These are phyloP conservation scores for Diplosphaera chodatii DNA, from an alignment of 139 green algal species.

Conservation along the genomic window DNA sequence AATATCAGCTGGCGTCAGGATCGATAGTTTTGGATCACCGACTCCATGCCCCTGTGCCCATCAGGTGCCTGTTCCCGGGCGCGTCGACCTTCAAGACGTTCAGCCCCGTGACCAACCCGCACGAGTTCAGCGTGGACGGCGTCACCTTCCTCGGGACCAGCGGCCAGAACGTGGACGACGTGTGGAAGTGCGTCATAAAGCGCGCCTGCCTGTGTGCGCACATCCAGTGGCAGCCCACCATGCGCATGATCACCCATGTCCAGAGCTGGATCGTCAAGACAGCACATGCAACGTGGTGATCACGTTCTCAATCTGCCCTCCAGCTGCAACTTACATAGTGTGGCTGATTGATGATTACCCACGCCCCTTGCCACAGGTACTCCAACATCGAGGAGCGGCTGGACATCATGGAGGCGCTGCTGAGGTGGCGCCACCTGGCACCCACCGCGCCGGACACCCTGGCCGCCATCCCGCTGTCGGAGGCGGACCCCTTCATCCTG, in stretches of 20 bases:
- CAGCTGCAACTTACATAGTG: too few relatives aligned
- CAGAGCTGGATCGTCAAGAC: too few relatives aligned
- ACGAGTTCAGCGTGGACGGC: slow-evolving; percentile 74
- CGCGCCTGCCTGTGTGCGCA: too few relatives aligned
- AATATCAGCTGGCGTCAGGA: too few relatives aligned
- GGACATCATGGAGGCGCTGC: slow-evolving; percentile 58
- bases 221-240: too few relatives aligned
- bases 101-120: slow-evolving; percentile 79
- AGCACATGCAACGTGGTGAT: too few relatives aligned
- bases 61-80: slow-evolving; percentile 70
- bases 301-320: too few relatives aligned
- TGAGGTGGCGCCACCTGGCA: slow-evolving; percentile 83
- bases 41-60: too few relatives aligned
- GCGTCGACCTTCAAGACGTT: slow-evolving; percentile 43
- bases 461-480: slow-evolving; percentile 81
- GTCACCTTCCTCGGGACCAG: slow-evolving; percentile 83
- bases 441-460: slow-evolving; percentile 97
- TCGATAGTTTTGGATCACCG: too few relatives aligned
- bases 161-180: slow-evolving; percentile 91
- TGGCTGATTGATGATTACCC: too few relatives aligned
- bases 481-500: slow-evolving; percentile 93
- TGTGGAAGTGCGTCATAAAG: slow-evolving; percentile 24
- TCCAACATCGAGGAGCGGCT: slow-evolving; percentile 37
- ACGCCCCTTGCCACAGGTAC: slow-evolving; percentile 25
- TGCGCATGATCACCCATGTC: not conserved